These are phyloP conservation scores for Pittosporum tobira DNA, from an alignment of 129 eudicot genomes.

Conservation along the genomic window DNA sequence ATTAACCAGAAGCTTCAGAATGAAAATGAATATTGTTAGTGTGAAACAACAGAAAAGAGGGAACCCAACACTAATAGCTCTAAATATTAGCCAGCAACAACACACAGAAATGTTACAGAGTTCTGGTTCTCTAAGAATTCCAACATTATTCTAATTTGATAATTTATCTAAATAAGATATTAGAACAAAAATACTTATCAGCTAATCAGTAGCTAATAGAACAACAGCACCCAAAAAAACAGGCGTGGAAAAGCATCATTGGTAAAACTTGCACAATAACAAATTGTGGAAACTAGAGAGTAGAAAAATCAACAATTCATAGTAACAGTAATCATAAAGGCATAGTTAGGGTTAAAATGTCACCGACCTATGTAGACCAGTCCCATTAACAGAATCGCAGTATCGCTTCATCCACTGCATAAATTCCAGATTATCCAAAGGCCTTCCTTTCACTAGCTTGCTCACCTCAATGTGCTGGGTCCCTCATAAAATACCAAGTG, in stretches of 20 bases:
- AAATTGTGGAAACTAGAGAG: too few species aligned
- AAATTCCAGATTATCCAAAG: conserved; percentile 85
- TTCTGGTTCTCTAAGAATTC: too few species aligned
- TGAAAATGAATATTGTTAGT: too few species aligned
- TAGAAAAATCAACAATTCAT: too few species aligned
- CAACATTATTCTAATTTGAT: background rate
- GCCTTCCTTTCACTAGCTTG: conserved; percentile 84
- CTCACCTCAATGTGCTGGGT: conserved; percentile 83
- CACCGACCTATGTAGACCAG: conserved; percentile 58
- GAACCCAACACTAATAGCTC: too few species aligned
- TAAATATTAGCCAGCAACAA: too few species aligned
- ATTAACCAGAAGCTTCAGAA: background rate
- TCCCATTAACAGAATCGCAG: conserved; percentile 74
- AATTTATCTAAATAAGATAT: background rate
- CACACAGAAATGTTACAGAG: background rate
- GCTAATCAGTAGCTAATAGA: background rate
- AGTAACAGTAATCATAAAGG: too few species aligned
- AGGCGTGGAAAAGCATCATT: background rate
- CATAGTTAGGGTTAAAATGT: conserved; percentile 6
- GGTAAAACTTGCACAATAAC: background rate
- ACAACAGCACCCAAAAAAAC: background rate
- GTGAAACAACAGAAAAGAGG: too few species aligned
- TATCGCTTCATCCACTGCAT: conserved; percentile 98
- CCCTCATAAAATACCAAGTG: conserved; percentile 1
- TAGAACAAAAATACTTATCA: background rate